Evolutionary conservation across 2,329 filamentous ascomycete genomes (phyloP).

Genomic region (Orbilia ellipsospora): DNA sequence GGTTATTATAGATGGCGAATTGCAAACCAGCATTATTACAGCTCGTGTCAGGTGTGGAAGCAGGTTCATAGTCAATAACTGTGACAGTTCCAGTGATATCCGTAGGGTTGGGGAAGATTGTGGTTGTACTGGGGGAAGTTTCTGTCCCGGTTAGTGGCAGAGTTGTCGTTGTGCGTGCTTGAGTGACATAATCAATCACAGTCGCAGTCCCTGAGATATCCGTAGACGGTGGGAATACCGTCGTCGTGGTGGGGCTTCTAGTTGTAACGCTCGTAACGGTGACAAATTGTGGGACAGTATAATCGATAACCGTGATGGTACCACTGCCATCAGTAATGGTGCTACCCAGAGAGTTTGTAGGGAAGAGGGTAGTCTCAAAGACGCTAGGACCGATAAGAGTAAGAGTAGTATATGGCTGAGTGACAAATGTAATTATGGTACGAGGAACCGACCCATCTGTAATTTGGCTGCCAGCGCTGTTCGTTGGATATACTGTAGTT

Average conservation of each 20-base stretch:
- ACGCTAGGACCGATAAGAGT: background rate
- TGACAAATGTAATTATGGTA: slow-evolving; percentile 1
- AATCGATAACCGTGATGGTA: slow-evolving; percentile 13
- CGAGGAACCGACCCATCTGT: background rate
- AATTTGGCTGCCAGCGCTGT: background rate
- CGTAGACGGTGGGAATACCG: background rate
- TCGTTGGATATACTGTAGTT: slow-evolving; percentile 4
- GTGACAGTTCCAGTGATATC: background rate
- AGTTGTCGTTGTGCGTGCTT: background rate
- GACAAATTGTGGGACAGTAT: background rate
- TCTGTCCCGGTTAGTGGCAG: background rate
- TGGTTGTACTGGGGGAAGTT: background rate
- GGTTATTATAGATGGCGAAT: slow-evolving; percentile 17
- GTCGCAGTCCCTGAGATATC: background rate
- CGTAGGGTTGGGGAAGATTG: slow-evolving; percentile 9
- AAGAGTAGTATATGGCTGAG: background rate
- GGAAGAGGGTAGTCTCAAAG: background rate
- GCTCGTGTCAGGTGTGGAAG: background rate
- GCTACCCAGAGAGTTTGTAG: background rate
- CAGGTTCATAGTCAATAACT: background rate
- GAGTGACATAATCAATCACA: slow-evolving; percentile 10
- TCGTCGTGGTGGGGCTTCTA: background rate
- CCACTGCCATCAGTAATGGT: slow-evolving; percentile 7
- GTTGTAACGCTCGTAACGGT: background rate
- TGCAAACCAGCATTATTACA: slow-evolving; percentile 11